phyloP scores from a whole-genome alignment of 306 rosid genomes.

The Ammopiptanthus mongolicus region DNA sequence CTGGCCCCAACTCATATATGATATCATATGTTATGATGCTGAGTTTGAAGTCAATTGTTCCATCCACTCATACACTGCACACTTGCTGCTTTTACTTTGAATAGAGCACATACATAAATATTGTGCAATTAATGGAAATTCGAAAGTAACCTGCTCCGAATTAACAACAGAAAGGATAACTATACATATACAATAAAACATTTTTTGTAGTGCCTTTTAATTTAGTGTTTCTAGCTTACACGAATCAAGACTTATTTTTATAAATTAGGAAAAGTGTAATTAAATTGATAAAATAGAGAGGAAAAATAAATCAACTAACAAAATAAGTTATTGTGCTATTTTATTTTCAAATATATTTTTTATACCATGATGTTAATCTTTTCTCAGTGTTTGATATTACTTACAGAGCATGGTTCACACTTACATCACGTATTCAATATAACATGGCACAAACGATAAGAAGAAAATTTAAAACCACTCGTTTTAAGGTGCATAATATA shows the following conservation, averaged over 20 bases:
- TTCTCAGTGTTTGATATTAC: neutral
- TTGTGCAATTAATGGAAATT: too few relatives aligned
- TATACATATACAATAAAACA: neutral
- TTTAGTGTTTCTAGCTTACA: neutral
- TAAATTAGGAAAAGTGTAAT: neutral
- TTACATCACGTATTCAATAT: neutral
- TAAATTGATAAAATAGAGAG: neutral
- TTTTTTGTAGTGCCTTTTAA: neutral
- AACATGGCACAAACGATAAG: neutral
- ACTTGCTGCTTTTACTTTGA: slow-evolving; percentile 5
- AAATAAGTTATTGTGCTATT: neutral
- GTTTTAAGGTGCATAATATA: neutral
- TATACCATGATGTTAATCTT: neutral
- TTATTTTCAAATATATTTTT: neutral
- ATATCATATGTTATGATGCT: neutral
- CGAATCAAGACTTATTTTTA: neutral
- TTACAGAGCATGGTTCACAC: neutral
- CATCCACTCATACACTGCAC: slow-evolving; percentile 6
- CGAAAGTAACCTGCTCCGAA: neutral
- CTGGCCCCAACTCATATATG: slow-evolving; percentile 13
- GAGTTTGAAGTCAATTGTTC: slow-evolving; percentile 14
- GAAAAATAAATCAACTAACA: neutral
- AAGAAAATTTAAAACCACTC: neutral
- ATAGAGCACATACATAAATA: neutral
- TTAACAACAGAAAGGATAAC: neutral